Evolutionary conservation across 1,284 basidiomycete genomes (phyloP).

Genomic region (Trichosporon faecale): DNA sequence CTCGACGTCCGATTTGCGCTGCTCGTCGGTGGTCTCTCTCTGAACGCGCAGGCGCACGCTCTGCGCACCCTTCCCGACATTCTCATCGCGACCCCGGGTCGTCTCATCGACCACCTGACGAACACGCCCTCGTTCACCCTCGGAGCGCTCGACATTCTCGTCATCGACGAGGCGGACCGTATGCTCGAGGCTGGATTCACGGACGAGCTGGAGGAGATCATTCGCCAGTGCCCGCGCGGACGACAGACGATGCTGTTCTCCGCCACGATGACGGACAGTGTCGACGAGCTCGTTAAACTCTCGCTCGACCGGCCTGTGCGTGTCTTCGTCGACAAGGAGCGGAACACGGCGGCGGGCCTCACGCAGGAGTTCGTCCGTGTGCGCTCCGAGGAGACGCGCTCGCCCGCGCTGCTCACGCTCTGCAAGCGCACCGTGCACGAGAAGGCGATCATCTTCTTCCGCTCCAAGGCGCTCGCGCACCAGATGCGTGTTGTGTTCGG

Average conservation of each 20-base stretch:
- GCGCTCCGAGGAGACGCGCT: constrained; percentile 67
- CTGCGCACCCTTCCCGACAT: constrained; percentile 85
- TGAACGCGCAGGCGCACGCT: constrained; percentile 83
- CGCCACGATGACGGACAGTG: constrained; percentile 95
- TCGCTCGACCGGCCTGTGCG: constrained; percentile 87
- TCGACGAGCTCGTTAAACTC: constrained; percentile 88
- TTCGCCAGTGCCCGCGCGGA: constrained; percentile 79
- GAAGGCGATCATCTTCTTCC: constrained; percentile 85
- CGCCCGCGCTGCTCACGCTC: constrained; percentile 75
- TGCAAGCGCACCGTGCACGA: constrained; percentile 83
- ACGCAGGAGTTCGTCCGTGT: constrained; percentile 94
- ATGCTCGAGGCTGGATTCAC: constrained; percentile 97
- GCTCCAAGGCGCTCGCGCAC: constrained; percentile 94
- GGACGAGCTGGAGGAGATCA: constrained; percentile 92
- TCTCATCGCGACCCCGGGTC: constrained; percentile 91
- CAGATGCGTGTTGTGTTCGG: constrained; percentile 93
- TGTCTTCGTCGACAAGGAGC: constrained; percentile 92
- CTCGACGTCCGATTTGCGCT: constrained; percentile 86
- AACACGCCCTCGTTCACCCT: constrained; percentile 93
- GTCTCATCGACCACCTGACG: constrained; percentile 92
- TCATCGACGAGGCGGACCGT: constrained; percentile 95
- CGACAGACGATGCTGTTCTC: constrained; percentile 98
- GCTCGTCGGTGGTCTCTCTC: constrained; percentile 86
- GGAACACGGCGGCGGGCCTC: constrained; percentile 80
- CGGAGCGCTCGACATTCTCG: constrained; percentile 86